A percentile compares a stretch with the other conserved stretches of the same genome.
These are phyloP conservation scores for Misopates orontium DNA, from an alignment of 257 asterid species.

Conservation along the genomic window DNA sequence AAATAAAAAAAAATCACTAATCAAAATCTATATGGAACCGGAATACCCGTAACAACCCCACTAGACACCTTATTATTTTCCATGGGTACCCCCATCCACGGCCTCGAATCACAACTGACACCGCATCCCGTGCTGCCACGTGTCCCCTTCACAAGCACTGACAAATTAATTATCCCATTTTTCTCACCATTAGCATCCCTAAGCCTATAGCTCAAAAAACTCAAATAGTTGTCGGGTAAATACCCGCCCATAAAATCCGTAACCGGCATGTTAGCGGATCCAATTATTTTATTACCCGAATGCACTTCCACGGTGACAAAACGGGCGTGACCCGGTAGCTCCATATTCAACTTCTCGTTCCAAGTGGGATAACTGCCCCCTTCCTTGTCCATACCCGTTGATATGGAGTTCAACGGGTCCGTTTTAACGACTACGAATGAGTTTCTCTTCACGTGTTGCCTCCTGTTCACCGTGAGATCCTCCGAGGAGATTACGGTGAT, in stretches of 20 bases:
- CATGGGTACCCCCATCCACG: constrained; percentile 38
- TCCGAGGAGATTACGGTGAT: constrained; percentile 74
- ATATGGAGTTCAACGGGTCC: constrained; percentile 27
- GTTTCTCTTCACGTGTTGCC: constrained; percentile 41
- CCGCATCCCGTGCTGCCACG: constrained; percentile 25
- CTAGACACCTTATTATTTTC: constrained; percentile 15
- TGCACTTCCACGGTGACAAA: constrained; percentile 51
- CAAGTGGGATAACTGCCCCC: constrained; percentile 65
- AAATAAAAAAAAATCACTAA: too few relatives aligned
- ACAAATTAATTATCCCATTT: constrained; percentile 77
- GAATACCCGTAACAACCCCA: constrained; percentile 56
- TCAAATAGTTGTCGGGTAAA: constrained; percentile 62
- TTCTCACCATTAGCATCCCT: constrained; percentile 49
- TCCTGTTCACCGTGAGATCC: constrained; percentile 34
- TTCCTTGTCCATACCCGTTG: constrained; percentile 45
- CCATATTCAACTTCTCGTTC: constrained; percentile 61
- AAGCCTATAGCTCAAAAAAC: constrained; percentile 77
- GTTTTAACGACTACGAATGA: constrained; percentile 46
- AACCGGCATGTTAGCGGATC: constrained; percentile 55
- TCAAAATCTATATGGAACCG: constrained; percentile 39
- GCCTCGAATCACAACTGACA: constrained; percentile 36
- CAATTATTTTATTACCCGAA: constrained; percentile 43
- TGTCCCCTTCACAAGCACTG: constrained; percentile 48
- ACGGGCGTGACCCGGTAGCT: constrained; percentile 54
- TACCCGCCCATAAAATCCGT: constrained; percentile 69